A percentile compares a stretch with the other conserved stretches of the same genome.
These are phyloP conservation scores for Collybia mongolica DNA, from an alignment of 768 basidiomycete species.

Conservation along the genomic window DNA sequence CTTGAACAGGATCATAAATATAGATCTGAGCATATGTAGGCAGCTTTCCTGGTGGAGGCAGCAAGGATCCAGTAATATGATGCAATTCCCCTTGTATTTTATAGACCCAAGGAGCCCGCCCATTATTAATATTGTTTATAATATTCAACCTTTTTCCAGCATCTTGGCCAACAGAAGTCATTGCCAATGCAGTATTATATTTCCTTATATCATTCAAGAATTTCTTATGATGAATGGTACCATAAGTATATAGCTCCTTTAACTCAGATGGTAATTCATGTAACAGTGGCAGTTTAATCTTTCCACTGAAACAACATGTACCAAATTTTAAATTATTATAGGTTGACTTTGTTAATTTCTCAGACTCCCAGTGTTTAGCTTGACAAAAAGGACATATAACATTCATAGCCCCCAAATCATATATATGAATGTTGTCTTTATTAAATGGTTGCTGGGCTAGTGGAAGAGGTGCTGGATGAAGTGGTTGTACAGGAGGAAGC, in stretches of 20 bases:
- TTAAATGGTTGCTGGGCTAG: no score
- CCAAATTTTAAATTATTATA: constrained; percentile 23
- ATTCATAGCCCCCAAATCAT: constrained; percentile 35
- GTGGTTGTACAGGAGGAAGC: constrained; percentile 11
- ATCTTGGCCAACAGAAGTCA: no score
- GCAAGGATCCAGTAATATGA: constrained; percentile 32
- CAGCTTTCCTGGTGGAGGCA: constrained; percentile 15
- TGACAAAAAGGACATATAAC: constrained; percentile 25
- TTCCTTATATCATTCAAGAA: constrained; percentile 37
- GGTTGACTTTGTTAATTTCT: constrained; percentile 11
- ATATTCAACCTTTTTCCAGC: no score
- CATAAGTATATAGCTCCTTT: constrained; percentile 12
- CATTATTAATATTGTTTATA: no score
- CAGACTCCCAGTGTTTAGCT: no score
- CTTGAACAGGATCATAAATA: constrained; percentile 33
- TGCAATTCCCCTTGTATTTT: no score
- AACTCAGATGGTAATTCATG: constrained; percentile 22
- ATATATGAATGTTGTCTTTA: constrained; percentile 9
- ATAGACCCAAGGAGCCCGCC: no score
- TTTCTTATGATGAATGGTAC: constrained; percentile 5
- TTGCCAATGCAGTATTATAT: constrained; percentile 41
- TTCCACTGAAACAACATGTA: constrained; percentile 33
- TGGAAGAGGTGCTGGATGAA: no score
- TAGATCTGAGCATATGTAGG: constrained; percentile 36
- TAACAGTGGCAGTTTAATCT: constrained; percentile 25